These are phyloP conservation scores for Trichoderma sp. DNA, from an alignment of 2,329 filamentous ascomycete species.

Conservation along the genomic window DNA sequence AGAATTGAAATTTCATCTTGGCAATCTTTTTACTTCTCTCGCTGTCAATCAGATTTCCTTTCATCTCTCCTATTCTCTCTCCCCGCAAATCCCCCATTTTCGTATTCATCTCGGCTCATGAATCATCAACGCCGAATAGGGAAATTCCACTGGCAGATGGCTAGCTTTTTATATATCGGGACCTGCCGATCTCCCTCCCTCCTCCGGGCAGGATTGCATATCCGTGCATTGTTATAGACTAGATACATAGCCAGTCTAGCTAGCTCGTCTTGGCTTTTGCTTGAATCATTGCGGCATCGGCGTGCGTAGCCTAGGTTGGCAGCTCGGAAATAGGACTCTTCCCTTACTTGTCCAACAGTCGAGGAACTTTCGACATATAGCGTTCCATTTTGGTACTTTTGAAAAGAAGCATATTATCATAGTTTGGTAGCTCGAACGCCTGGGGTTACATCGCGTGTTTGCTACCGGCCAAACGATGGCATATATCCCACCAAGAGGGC, in stretches of 20 bases:
- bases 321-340: neutral
- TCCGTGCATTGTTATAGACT: neutral
- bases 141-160: neutral
- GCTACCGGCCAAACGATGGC: neutral
- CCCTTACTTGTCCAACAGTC: neutral
- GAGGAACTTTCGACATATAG: neutral
- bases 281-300: neutral
- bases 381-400: neutral
- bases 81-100: neutral
- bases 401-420: neutral
- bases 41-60: too few relatives aligned
- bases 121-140: neutral
- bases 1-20: too few relatives aligned
- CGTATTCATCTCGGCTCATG: constrained; percentile 15
- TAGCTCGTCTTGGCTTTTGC: neutral
- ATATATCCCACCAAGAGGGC: neutral
- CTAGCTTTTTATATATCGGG: neutral
- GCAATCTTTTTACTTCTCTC: neutral
- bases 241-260: too few relatives aligned
- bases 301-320: constrained; percentile 12
- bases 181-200: constrained; percentile 17
- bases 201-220: neutral
- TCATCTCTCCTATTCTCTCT: neutral
- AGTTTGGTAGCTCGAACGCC: neutral
- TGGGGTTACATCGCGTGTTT: constrained; percentile 3